Base-by-base conservation (phyloP, 192 early-diverging fungal genomes). In the Entomortierella beljakovae region DNA sequence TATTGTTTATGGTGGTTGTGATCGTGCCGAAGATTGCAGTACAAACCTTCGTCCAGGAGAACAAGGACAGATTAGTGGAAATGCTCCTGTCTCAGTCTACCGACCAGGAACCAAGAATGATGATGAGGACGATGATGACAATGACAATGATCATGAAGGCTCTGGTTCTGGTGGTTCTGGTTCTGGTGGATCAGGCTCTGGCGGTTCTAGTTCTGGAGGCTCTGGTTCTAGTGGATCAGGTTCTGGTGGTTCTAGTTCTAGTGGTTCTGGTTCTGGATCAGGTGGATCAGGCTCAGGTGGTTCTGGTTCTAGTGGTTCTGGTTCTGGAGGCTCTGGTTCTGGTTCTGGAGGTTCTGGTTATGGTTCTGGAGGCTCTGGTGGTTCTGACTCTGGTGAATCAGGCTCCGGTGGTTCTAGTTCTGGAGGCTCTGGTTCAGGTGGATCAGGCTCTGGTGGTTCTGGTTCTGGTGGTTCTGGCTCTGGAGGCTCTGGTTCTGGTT, bases 1-100 rank as follows among this genome's bases (percentile, higher is more conserved):
- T 34, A 59, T 79, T n/a, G 62, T 79, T 31, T 79, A 79, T 26
- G 68, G 75, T 25, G 54, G 75, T 20, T 79, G 75, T 37, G 75
- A 79, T 34, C 54, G 43, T 2, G 38, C 55, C 7, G 56, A 69
- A 33, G 68, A 64, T 22, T 79, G 75, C 34, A 79, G 67, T 50
- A 70, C 75, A 2, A 79, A 69, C 57, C 48, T 79, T 26, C 46
- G 38, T 5, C 68, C 49, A 7, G 68, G 75, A 4, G 66, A 69
- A 9, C 10, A 35, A 15, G 66, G 67, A 2, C 26, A 34, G 10
- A 22, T 48, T 2, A 40, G 43, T 1, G 68, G 67, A 11, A 31
- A 15, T 33, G 75, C 75, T 0, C 75, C 75, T 13, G 68, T 79
- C 40, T 55, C 55, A 4, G 55, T 79, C 38, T 79, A 64, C 42